These are phyloP conservation scores for Trypanosoma brucei DNA, from an alignment of 208 protist species.

Conservation along the genomic window DNA sequence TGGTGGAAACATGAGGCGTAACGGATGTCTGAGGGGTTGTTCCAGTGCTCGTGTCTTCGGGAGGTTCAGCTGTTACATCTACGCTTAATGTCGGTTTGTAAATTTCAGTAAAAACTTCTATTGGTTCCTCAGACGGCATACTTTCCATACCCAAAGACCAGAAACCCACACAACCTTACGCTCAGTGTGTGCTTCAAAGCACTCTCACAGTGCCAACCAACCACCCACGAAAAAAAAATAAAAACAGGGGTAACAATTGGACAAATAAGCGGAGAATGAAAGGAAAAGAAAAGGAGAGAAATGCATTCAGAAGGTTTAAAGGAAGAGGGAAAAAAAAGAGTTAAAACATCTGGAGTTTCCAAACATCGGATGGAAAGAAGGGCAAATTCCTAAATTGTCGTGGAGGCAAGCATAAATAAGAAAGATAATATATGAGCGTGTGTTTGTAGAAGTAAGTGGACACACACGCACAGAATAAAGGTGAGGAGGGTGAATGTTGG, in stretches of 20 bases:
- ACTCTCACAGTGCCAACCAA: no score
- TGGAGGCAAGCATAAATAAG: no score
- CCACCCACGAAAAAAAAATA: no score
- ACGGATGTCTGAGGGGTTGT: slow-evolving; percentile 37
- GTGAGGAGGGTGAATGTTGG: no score
- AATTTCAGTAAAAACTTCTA: neutral
- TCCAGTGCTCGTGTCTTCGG: slow-evolving; percentile 18
- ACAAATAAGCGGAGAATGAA: neutral
- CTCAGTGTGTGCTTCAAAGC: no score
- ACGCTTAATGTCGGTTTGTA: slow-evolving; percentile 77
- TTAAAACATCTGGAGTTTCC: no score
- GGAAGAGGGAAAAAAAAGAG: slow-evolving; percentile 5
- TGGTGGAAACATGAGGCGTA: slow-evolving; percentile 82
- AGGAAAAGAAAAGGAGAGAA: slow-evolving; percentile 18
- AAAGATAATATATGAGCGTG: no score
- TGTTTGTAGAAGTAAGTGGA: no score
- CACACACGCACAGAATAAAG: no score
- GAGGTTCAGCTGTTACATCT: slow-evolving; percentile 40
- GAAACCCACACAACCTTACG: neutral
- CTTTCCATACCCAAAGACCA: slow-evolving; percentile 7
- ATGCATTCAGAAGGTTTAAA: slow-evolving; percentile 2
- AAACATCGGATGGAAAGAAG: no score
- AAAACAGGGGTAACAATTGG: no score
- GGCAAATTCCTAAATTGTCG: no score
- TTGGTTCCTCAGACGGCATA: neutral